Evolutionary conservation across 495 filamentous ascomycete genomes (phyloP).

Genomic region (Podospora sp.): DNA sequence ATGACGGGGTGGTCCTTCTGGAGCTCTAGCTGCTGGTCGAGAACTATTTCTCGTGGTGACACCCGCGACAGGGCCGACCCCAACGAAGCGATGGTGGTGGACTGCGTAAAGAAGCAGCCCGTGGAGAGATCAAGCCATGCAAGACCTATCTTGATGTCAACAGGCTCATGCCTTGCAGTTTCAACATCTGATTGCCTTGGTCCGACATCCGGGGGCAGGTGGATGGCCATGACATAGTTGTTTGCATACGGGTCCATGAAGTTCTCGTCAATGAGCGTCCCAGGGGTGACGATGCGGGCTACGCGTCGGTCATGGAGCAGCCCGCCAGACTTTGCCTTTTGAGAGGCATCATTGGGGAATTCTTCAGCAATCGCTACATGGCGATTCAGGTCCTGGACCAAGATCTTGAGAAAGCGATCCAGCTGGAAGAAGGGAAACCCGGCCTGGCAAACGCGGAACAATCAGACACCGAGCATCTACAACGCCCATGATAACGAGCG

Average conservation of each 20-base stretch:
- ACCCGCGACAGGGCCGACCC: constrained; percentile 79
- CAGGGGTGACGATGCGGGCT: constrained; percentile 85
- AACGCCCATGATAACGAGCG: neutral
- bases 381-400: constrained; percentile 87
- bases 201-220: constrained; percentile 37
- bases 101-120: constrained; percentile 87
- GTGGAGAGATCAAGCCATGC: constrained; percentile 96
- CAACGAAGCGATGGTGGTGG: constrained; percentile 70
- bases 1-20: constrained; percentile 45
- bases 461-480: constrained; percentile 34
- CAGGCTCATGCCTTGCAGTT: constrained; percentile 16
- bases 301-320: constrained; percentile 82
- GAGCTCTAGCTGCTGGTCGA: constrained; percentile 64
- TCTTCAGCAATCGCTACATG: constrained; percentile 96
- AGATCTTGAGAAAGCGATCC: constrained; percentile 85
- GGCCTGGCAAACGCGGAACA: constrained; percentile 53
- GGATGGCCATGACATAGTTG: constrained; percentile 84
- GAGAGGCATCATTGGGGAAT: constrained; percentile 68
- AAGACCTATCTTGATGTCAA: constrained; percentile 62
- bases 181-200: neutral
- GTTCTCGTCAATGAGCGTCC: constrained; percentile 94
- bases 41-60: constrained; percentile 79
- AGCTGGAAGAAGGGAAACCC: constrained; percentile 93
- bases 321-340: constrained; percentile 70
- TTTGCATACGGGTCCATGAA: constrained; percentile 92